Evolutionary conservation across 2,329 filamentous ascomycete genomes (phyloP), one percentile per base, ranked within the genome.

Genomic region (Penicillium corylophilum): DNA sequence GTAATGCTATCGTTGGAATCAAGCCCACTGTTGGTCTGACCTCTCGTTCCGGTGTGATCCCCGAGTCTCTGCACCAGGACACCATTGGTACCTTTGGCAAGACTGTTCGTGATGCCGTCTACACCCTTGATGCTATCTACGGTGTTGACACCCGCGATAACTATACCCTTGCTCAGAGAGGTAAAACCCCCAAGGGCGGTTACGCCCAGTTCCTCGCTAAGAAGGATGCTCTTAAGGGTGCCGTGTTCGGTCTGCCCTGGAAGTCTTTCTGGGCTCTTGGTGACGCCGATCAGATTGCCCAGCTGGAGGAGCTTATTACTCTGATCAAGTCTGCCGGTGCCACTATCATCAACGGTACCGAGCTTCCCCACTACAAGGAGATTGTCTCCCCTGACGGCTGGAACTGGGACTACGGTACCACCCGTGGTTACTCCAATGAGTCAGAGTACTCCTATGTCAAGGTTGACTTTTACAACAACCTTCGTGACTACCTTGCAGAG

Each of bases 21-120:
- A 91, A 90, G 71, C 87, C 88, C 1, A 90, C 87, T 1, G 85
- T 90, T 5, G 88, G 88, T 0, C 69, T 89, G 45, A 89, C 86
- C 0, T 89, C 86, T 8, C 75, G 86, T 15, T 77, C 72, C 18
- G 82, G 77, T 16, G 79, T 86, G 24, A 79, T 91, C 29, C 88
- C 88, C 0, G 85, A 87, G 63, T 82, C 79, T 10, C 73, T 81
- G 50, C 82, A 88, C 61, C 84, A 88, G 61, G 88, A 91, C 62
- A 84, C 82, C 0, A 81, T 90, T 0, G 88, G 88, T 2, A 75
- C 79, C 0, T 84, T 92, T 62, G 86, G 81, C 0, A 81, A 82
- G 18, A 89, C 83, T 0, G 82, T 91, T 6, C 75, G 77, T n/a
- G 88, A 92, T 63, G 87, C 85, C 0, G 79, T 80, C 0, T 82